Base-by-base conservation (phyloP, 164 flowering plant genomes). In the Magnolia changhungtana region DNA sequence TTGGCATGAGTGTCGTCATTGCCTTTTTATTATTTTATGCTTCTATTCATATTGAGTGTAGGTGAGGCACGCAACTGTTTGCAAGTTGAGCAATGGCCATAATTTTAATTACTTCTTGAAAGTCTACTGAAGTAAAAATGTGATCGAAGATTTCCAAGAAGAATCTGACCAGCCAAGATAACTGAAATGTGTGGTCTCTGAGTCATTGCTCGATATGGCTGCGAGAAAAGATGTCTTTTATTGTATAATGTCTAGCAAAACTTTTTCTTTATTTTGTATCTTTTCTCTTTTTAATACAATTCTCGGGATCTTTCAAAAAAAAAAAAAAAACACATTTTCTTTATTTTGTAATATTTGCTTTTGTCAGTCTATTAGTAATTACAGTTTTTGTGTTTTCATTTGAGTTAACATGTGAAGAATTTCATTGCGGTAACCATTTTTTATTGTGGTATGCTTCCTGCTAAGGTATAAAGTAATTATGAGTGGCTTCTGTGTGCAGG, bases 401-500 rank as follows among this genome's bases (percentile, higher is more conserved):
- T 49, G 23, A 16, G 64, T 50, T 16, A n/a, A 58, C 6, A 50
- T 67, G 23, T 51, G 9, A 23, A 23, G 7, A 16, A 69, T 63
- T 50, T 23, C 19, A 29, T 23, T 29, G 10, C n/a, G 23, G 23
- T 2, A 27, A 19, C 49, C 31, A 66, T 55, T 13, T 63, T 29
- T 14, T 23, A n/a, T 14, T 20, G 9, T 27, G 55, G 1, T 75
- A 13, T 49, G 13, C 63, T 29, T 51, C 4, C 16, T 66, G 49
- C 63, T 50, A 19, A 31, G 45, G 23, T 75, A 11, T 55, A 1
- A 45, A 14, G 21, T 50, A 37, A 23, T 71, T 71, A 14, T 27
- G 18, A 72, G 8, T 55, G 67, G 70, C 1, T 72, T 37, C 58
- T 64, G 74, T 64, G 20, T 82, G 80, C 66, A 73, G 75, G 55